These are phyloP conservation scores for Thelephora ganbajun DNA, from an alignment of 768 basidiomycete genomes.

Conservation along the genomic window DNA sequence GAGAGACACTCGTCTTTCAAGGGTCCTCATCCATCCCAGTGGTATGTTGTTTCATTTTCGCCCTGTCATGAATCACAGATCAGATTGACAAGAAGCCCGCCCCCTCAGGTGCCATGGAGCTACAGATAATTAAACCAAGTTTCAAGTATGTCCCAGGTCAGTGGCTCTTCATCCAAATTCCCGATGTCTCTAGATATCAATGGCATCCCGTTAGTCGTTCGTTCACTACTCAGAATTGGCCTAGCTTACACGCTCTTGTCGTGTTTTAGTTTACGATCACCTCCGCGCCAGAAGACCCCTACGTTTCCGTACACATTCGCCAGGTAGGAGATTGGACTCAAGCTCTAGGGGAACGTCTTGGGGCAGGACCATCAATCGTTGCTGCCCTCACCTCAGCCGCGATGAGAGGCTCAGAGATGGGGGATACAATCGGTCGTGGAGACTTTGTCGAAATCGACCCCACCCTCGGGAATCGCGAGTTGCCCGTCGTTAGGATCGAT, in stretches of 20 bases:
- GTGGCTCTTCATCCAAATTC: constrained; percentile 85
- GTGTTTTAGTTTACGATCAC: constrained; percentile 75
- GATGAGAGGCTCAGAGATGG: constrained; percentile 63
- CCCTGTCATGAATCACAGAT: neutral
- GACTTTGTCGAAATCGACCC: constrained; percentile 73
- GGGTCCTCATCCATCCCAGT: constrained; percentile 82
- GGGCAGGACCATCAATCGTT: constrained; percentile 65
- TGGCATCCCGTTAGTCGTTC: constrained; percentile 87
- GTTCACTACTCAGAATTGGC: neutral
- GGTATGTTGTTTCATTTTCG: constrained; percentile 29
- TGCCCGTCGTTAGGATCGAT: constrained; percentile 69
- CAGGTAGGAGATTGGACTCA: constrained; percentile 87
- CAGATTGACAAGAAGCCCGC: too few species aligned
- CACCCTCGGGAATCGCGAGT: constrained; percentile 26
- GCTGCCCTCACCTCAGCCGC: constrained; percentile 67
- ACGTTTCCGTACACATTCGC: constrained; percentile 83
- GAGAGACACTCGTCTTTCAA: constrained; percentile 62
- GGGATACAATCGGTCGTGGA: constrained; percentile 41
- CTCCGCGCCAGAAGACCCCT: constrained; percentile 88
- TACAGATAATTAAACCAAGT: constrained; percentile 82
- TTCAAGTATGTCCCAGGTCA: constrained; percentile 88
- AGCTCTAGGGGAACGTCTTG: constrained; percentile 74
- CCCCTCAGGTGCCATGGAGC: constrained; percentile 69
- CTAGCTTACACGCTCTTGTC: constrained; percentile 3
- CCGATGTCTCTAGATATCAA: constrained; percentile 70